A percentile compares a stretch with the other conserved stretches of the same genome.
phyloP scores from a whole-genome alignment of 2,329 filamentous ascomycete genomes.

The Ascochyta koolunga region DNA sequence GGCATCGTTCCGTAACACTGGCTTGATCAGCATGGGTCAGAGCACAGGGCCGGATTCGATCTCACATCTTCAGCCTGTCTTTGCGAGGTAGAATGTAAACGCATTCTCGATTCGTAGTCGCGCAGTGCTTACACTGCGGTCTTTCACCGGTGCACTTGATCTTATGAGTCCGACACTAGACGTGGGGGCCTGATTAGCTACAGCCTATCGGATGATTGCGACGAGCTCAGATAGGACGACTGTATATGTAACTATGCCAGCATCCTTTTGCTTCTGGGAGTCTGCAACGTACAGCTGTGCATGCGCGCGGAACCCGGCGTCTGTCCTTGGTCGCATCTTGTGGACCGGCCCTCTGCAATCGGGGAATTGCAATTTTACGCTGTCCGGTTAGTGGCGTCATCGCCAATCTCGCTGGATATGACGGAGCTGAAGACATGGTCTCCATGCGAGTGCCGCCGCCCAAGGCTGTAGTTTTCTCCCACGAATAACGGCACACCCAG shows the following conservation, averaged over 20 bases:
- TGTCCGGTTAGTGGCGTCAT: conserved; percentile 14
- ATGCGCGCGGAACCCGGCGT: conserved; percentile 36
- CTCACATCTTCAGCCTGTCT: conserved; percentile 47
- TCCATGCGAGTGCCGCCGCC: conserved; percentile 1
- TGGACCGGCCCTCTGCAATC: conserved; percentile 28
- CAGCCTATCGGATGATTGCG: conserved; percentile 5
- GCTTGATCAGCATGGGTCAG: conserved; percentile 17
- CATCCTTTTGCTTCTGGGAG: not conserved
- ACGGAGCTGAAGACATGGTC: conserved; percentile 19
- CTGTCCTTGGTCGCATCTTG: conserved; percentile 27
- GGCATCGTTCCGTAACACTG: conserved; percentile 39
- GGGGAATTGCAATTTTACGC: conserved; percentile 42
- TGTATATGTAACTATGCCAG: not conserved
- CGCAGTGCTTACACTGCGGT: conserved; percentile 48
- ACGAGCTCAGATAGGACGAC: not conserved
- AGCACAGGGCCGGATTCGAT: not conserved
- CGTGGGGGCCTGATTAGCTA: conserved; percentile 18
- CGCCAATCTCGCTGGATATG: conserved; percentile 12
- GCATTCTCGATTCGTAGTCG: conserved; percentile 41
- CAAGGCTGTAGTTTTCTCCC: conserved; percentile 1
- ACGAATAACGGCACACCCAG: not conserved
- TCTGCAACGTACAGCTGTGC: conserved; percentile 33
- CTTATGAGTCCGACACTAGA: conserved; percentile 48
- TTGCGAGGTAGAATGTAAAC: conserved; percentile 48
- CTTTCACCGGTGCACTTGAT: conserved; percentile 50